Conservation (phyloP, 2,329 filamentous ascomycete genomes). For the Aspergillus sp. region DNA sequence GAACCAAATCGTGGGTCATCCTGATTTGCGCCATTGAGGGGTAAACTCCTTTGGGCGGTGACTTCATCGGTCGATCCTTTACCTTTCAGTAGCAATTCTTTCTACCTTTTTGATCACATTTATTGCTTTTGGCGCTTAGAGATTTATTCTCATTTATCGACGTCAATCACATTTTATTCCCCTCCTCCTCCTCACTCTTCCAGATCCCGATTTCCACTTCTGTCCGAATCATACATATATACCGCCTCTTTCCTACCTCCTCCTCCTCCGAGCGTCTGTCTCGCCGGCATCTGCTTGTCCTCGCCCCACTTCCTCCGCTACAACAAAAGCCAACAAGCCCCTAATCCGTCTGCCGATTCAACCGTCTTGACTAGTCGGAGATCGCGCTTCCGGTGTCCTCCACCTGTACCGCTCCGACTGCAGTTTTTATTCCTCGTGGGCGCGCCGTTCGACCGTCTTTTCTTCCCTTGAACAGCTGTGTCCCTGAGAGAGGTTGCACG, state of each 20-base stretch:
- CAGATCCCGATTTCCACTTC: no score
- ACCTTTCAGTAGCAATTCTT: neutral
- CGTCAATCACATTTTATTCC: neutral
- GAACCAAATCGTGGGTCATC: neutral
- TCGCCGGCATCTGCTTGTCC: neutral
- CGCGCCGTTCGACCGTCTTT: neutral
- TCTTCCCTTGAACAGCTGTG: neutral
- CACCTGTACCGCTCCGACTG: conserved; percentile 1
- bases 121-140: neutral
- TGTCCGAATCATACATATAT: no score
- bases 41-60: conserved; percentile 3
- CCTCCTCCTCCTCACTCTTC: no score
- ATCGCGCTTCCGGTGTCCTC: conserved; percentile 14
- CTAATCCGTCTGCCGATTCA: neutral
- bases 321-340: neutral
- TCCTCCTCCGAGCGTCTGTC: neutral
- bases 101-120: neutral
- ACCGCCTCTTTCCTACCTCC: neutral
- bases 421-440: conserved; percentile 7
- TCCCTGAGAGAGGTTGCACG: neutral
- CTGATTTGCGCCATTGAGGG: neutral
- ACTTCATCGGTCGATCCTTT: conserved; percentile 10
- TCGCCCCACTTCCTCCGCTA: neutral
- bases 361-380: conserved; percentile 9
- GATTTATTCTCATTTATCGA: neutral